A percentile compares a stretch with the other conserved stretches of the same genome.
Evolutionary conservation across 192 early-diverging fungal species (phyloP).

Genomic region (Coemansia sp.): DNA sequence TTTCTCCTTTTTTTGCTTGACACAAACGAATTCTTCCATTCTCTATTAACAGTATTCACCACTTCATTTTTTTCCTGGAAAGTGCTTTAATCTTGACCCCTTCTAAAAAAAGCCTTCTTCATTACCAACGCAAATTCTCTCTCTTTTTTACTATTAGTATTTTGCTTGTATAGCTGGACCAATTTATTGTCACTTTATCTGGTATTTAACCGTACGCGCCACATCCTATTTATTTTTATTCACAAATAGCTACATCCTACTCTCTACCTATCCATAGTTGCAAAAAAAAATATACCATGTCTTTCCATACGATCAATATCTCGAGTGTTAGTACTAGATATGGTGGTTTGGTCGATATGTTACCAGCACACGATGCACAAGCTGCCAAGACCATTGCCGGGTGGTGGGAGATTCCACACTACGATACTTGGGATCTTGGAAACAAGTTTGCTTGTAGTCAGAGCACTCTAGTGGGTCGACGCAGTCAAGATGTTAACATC

Average conservation of each 20-base stretch:
- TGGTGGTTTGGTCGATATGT: slow-evolving; percentile 20
- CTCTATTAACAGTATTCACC: neutral
- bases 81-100: neutral
- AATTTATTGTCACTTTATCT: neutral
- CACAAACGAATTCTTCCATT: neutral
- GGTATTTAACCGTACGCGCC: neutral
- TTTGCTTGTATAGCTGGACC: neutral
- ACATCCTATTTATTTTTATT: neutral
- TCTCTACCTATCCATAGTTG: neutral
- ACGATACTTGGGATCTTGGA: slow-evolving; percentile 49
- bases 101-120: neutral
- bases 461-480: slow-evolving; percentile 48
- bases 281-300: slow-evolving; percentile 12
- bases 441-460: slow-evolving; percentile 55
- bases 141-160: neutral
- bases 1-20: slow-evolving; percentile 3
- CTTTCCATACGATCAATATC: slow-evolving; percentile 15
- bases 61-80: slow-evolving; percentile 4
- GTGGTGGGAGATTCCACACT: slow-evolving; percentile 52
- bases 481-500: slow-evolving; percentile 30
- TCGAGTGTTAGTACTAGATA: slow-evolving; percentile 30
- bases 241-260: neutral
- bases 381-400: slow-evolving; percentile 22
- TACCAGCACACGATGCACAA: slow-evolving; percentile 2
- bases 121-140: neutral